Conservation (phyloP, 805 yeast species). For the Lachancea mirantina region DNA sequence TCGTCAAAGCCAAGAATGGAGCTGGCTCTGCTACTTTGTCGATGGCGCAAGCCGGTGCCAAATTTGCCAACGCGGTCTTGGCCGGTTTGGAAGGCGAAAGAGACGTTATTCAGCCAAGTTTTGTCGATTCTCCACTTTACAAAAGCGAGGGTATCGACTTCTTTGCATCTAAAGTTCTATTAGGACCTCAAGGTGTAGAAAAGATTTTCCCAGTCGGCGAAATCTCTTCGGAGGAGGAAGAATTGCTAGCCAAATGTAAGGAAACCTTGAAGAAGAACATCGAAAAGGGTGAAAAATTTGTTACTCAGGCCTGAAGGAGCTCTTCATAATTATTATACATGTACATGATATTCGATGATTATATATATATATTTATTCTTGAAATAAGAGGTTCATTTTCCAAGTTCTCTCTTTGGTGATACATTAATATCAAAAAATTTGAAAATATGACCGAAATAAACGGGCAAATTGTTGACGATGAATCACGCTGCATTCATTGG, state of each 20-base stretch:
- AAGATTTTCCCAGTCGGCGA: conserved; percentile 72
- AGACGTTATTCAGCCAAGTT: conserved; percentile 61
- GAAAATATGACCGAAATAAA: conserved; percentile 3
- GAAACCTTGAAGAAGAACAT: conserved; percentile 88
- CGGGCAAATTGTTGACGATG: conserved; percentile 23
- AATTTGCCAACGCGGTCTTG: conserved; percentile 59
- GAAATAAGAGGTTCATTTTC: neutral
- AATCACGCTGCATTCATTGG: conserved; percentile 31
- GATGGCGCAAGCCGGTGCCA: conserved; percentile 88
- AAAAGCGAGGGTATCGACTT: conserved; percentile 88
- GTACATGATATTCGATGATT: neutral
- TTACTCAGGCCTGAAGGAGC: conserved; percentile 53
- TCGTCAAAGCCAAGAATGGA: conserved; percentile 88
- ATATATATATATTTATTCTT: neutral
- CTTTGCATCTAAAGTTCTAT: conserved; percentile 91
- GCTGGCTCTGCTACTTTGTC: conserved; percentile 91
- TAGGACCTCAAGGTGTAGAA: conserved; percentile 86
- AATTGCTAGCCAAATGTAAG: conserved; percentile 73
- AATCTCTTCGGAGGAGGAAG: conserved; percentile 72
- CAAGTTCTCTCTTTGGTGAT: neutral
- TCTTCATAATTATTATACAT: neutral
- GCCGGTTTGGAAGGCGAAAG: conserved; percentile 57
- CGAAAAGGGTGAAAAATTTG: conserved; percentile 87
- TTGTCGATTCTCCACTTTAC: conserved; percentile 75
- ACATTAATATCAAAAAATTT: neutral